A percentile compares a stretch with the other conserved stretches of the same genome.
Conservation (phyloP, 2,329 filamentous ascomycete species). For the Diaporthe sp. region DNA sequence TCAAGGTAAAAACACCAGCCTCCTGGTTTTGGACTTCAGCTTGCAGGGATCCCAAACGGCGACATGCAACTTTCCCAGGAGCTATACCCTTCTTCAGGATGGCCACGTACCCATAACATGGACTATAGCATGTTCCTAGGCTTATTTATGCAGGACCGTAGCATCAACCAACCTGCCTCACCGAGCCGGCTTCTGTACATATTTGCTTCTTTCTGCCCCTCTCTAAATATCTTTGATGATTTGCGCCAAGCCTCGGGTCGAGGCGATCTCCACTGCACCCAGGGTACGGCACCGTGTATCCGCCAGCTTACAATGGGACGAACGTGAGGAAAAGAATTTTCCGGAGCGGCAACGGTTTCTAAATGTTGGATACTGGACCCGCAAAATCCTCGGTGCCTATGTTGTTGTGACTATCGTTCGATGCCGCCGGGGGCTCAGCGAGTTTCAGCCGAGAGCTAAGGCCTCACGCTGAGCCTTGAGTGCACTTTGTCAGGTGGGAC, state of each 20-base stretch:
- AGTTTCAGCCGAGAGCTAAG: conserved; percentile 33
- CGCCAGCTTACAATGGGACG: conserved; percentile 3
- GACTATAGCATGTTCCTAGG: neutral
- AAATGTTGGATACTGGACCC: neutral
- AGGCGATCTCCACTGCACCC: conserved; percentile 6
- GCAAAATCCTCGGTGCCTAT: neutral
- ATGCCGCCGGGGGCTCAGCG: conserved; percentile 23
- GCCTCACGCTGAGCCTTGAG: conserved; percentile 13
- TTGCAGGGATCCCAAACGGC: neutral
- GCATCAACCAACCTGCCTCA: neutral
- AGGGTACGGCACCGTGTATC: neutral
- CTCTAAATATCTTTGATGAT: neutral
- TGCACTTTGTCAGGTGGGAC: neutral
- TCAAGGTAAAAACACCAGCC: conserved; percentile 12
- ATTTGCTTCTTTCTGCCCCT: neutral
- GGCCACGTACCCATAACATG: neutral
- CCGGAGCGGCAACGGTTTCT: conserved; percentile 22
- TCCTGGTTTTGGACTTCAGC: neutral
- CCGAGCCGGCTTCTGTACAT: neutral
- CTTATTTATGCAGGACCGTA: neutral
- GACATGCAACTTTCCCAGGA: neutral
- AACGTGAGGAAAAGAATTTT: conserved; percentile 9
- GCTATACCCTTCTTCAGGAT: too few species aligned
- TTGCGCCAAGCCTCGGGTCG: conserved; percentile 7
- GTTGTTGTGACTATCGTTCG: conserved; percentile 17